phyloP scores from a whole-genome alignment of 176 grass and related monocot species.

The Ampelocalamus luodianensis region DNA sequence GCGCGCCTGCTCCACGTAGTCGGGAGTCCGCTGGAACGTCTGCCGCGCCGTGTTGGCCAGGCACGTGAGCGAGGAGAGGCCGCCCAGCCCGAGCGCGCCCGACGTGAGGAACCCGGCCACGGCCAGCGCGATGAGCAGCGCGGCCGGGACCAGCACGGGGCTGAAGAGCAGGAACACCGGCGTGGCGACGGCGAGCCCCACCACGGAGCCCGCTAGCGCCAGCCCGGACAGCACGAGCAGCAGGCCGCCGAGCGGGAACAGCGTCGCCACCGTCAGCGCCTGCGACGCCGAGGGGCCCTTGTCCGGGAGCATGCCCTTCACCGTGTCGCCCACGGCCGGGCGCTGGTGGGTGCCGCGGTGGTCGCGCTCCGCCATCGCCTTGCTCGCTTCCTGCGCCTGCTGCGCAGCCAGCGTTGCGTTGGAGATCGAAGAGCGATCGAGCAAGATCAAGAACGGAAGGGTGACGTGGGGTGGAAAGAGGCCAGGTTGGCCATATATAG shows the following conservation, averaged over 20 bases:
- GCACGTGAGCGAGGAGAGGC: constrained; percentile 63
- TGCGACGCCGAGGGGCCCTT: constrained; percentile 77
- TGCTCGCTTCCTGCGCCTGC: background rate
- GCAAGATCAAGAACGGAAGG: background rate
- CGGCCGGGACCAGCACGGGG: constrained; percentile 76
- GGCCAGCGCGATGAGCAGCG: constrained; percentile 70
- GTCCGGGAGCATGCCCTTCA: constrained; percentile 65
- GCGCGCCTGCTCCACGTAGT: constrained; percentile 72
- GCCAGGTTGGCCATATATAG: constrained; percentile 38
- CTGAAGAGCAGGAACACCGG: constrained; percentile 94
- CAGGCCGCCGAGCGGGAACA: constrained; percentile 79
- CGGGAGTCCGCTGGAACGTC: constrained; percentile 55
- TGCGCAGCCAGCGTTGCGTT: background rate
- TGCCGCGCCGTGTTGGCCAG: constrained; percentile 58
- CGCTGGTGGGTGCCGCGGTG: constrained; percentile 32
- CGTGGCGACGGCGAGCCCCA: constrained; percentile 64
- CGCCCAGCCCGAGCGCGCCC: constrained; percentile 72
- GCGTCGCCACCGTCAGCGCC: constrained; percentile 80
- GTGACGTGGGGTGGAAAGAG: background rate
- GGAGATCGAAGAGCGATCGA: background rate
- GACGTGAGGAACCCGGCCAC: constrained; percentile 79
- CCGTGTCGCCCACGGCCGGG: constrained; percentile 29
- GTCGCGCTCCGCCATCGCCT: constrained; percentile 61
- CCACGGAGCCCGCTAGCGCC: constrained; percentile 59
- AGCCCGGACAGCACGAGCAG: constrained; percentile 74